Evolutionary conservation across 768 basidiomycete species (phyloP), one percentile per base, ranked within the genome.

Genomic region (Auricularia sp.): DNA sequence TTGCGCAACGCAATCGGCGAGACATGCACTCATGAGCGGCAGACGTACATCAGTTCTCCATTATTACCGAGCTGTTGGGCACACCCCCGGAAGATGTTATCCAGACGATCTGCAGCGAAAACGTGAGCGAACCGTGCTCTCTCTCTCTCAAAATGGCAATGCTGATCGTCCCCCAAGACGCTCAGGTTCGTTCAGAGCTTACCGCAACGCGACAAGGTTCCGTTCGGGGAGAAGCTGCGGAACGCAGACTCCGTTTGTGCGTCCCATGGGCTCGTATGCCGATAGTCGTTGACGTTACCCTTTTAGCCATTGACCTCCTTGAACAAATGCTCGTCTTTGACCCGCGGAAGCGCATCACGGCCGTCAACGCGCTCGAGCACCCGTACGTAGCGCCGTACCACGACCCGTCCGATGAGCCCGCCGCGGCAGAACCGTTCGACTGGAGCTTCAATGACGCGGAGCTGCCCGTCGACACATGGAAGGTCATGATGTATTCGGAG

Each of bases 371-470:
- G n/a, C 84, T 99, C 54, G 83, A 80, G 3, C 94, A 98, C 77
- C 88, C 90, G 70, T 99, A 98, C 77, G 92, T 99, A 24, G 84
- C 92, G 1, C 97, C 96, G 2, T 99, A 99, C 73, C 97, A 99
- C 72, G 97, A 99, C 76, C 94, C 96, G 7, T 94, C 93, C 2
- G 97, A 99, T 73, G 97, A 99, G 74, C 97, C 97, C 8, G 87
- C 88, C 21, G 92, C 97, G 13, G 85, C 81, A 18, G 94, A 98
- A 73, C 89, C 90, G 72, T 99, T 99, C 71, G 97, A 99, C 76
- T 99, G 97, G 97, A 91, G 88, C 71, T 99, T 99, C 85, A 99
- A 99, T 76, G 97, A 99, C 68, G 97, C 97, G 21, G 97, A 99
- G 75, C 81, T 99, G 56, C 97, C 97, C 0, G 91, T 98, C 11